These are phyloP conservation scores for Heliamphora pulchella DNA, from an alignment of 179 eudicot genomes.

Conservation along the genomic window DNA sequence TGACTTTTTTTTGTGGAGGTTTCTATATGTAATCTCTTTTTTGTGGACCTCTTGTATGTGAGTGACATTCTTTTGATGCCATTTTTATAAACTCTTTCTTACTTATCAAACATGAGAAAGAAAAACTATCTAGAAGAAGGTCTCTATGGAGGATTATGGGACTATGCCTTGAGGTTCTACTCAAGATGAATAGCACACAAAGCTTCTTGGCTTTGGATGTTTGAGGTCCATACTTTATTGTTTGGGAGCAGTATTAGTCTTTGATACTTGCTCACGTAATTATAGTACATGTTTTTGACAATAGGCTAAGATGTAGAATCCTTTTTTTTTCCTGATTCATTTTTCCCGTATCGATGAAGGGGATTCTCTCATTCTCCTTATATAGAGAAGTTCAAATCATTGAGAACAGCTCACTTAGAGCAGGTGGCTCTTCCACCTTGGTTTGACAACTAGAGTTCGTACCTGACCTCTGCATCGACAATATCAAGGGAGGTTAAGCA, in stretches of 20 bases:
- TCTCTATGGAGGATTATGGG: background rate
- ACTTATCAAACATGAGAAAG: too few species aligned
- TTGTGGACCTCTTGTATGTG: too few species aligned
- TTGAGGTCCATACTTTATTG: background rate
- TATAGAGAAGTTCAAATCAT: too few species aligned
- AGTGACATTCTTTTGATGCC: background rate
- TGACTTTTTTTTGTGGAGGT: too few species aligned
- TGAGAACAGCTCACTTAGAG: too few species aligned
- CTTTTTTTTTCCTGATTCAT: background rate
- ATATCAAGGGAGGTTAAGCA: too few species aligned
- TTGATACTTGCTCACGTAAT: background rate
- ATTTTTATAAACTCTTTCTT: background rate
- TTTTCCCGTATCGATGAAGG: background rate
- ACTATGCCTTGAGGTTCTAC: background rate
- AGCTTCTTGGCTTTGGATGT: background rate
- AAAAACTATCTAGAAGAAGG: background rate
- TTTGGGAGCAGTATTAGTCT: background rate
- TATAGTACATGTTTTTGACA: slow-evolving; percentile 1
- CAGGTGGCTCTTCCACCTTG: too few species aligned
- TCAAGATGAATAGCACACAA: background rate
- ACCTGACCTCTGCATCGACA: too few species aligned
- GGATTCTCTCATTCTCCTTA: too few species aligned
- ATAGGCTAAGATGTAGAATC: background rate
- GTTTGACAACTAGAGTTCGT: too few species aligned
- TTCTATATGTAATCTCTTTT: too few species aligned